A percentile compares a stretch with the other conserved stretches of the same genome.
Evolutionary conservation across 768 basidiomycete genomes (phyloP).

Genomic region (Rhizopogon vulgaris): DNA sequence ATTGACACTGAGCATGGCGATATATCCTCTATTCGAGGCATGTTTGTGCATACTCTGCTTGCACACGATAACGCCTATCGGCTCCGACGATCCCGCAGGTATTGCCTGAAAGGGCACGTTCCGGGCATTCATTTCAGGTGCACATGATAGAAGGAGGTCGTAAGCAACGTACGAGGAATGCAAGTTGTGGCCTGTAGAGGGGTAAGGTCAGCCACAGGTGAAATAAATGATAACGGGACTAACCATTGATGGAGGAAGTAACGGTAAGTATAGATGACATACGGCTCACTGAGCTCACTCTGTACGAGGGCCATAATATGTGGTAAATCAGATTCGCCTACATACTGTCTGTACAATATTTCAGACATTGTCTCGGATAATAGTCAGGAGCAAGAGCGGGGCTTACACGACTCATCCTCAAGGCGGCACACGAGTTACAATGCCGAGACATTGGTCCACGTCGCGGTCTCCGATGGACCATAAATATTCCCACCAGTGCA

Average conservation of each 20-base stretch:
- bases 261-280: slow-evolving; percentile 92
- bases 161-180: slow-evolving; percentile 55
- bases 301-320: slow-evolving; percentile 85
- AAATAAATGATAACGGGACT: slow-evolving; percentile 23
- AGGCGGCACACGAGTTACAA: slow-evolving; percentile 1
- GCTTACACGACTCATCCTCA: not conserved
- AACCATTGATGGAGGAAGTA: slow-evolving; percentile 97
- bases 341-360: slow-evolving; percentile 67
- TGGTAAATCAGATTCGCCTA: slow-evolving; percentile 71
- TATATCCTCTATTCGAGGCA: slow-evolving; percentile 81
- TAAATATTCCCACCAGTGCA: slow-evolving; percentile 3
- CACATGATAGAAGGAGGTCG: not conserved
- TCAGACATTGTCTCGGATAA: slow-evolving; percentile 14
- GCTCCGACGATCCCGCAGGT: slow-evolving; percentile 32
- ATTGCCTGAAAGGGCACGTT: slow-evolving; percentile 15
- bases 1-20: slow-evolving; percentile 94
- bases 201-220: slow-evolving; percentile 4
- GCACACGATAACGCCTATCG: slow-evolving; percentile 92
- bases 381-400: slow-evolving; percentile 3
- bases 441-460: not conserved
- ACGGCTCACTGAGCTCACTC: slow-evolving; percentile 91
- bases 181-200: slow-evolving; percentile 72
- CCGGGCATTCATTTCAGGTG: not conserved
- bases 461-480: slow-evolving; percentile 3
- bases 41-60: slow-evolving; percentile 89